Evolutionary conservation across 352 stramenopile species (phyloP).

Genomic region (Globisporangium acanthophoron): DNA sequence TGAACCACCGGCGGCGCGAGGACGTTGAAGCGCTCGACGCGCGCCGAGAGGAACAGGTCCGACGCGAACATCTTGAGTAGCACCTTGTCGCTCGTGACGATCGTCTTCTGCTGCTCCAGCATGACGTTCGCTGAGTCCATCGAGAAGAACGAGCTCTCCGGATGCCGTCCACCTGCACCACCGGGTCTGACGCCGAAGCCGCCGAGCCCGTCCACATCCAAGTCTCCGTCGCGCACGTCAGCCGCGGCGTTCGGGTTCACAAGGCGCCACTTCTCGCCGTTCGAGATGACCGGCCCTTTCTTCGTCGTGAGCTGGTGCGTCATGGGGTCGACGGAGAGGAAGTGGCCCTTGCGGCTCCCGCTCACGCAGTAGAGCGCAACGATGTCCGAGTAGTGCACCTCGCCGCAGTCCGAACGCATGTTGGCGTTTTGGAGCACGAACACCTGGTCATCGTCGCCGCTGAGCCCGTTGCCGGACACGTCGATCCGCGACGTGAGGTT

Average conservation of each 20-base stretch:
- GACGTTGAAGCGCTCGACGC: slow-evolving; percentile 20
- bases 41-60: slow-evolving; percentile 51
- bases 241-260: slow-evolving; percentile 43
- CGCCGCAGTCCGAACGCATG: slow-evolving; percentile 56
- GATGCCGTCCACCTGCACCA: not conserved
- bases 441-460: slow-evolving; percentile 69
- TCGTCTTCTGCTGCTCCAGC: slow-evolving; percentile 52
- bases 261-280: slow-evolving; percentile 76
- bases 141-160: slow-evolving; percentile 36
- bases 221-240: slow-evolving; percentile 17
- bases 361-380: slow-evolving; percentile 74
- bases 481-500: slow-evolving; percentile 33
- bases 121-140: slow-evolving; percentile 33
- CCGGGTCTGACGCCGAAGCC: not conserved
- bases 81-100: slow-evolving; percentile 67
- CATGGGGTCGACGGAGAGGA: slow-evolving; percentile 59
- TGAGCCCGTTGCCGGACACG: slow-evolving; percentile 52
- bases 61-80: slow-evolving; percentile 64
- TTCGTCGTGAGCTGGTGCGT: slow-evolving; percentile 60
- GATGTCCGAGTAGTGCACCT: slow-evolving; percentile 70
- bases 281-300: slow-evolving; percentile 71
- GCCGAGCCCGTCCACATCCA: not conserved
- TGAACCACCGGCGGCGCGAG: slow-evolving; percentile 24
- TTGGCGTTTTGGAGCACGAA: slow-evolving; percentile 77
- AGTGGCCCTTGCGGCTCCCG: slow-evolving; percentile 62